A percentile compares a stretch with the other conserved stretches of the same genome.
These are phyloP conservation scores for Euphorbia corollata DNA, from an alignment of 441 rosid genomes.

Conservation along the genomic window DNA sequence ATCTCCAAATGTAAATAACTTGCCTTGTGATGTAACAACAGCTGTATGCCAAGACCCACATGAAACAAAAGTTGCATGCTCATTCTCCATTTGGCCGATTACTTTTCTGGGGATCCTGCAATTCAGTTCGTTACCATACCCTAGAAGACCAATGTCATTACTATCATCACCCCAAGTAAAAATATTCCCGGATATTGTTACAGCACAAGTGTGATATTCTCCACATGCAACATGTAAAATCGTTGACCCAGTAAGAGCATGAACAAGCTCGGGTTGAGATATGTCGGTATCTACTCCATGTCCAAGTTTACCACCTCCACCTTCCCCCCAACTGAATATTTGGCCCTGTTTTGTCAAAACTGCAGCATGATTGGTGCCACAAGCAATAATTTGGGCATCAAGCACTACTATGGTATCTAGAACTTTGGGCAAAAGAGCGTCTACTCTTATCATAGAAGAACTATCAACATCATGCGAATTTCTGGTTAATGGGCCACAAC, in stretches of 20 bases:
- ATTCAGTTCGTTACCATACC: constrained; percentile 68
- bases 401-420: constrained; percentile 51
- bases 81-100: constrained; percentile 48
- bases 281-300: constrained; percentile 63
- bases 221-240: constrained; percentile 69
- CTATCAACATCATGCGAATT: constrained; percentile 25
- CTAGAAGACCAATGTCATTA: constrained; percentile 53
- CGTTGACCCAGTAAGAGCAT: constrained; percentile 43
- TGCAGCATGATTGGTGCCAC: constrained; percentile 64
- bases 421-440: constrained; percentile 55
- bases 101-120: constrained; percentile 74
- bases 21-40: constrained; percentile 60
- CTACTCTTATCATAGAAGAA: constrained; percentile 29
- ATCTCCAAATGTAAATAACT: constrained; percentile 83
- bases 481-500: constrained; percentile 43
- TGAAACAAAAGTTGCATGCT: constrained; percentile 49
- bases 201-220: constrained; percentile 78
- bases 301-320: constrained; percentile 74
- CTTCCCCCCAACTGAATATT: constrained; percentile 83
- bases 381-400: constrained; percentile 61
- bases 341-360: constrained; percentile 73
- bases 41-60: constrained; percentile 96
- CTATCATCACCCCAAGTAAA: constrained; percentile 90
- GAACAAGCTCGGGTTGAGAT: constrained; percentile 53
- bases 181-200: constrained; percentile 66